These are phyloP conservation scores for Orbilia blumenaviensis DNA, from an alignment of 2,329 filamentous ascomycete genomes.

Conservation along the genomic window DNA sequence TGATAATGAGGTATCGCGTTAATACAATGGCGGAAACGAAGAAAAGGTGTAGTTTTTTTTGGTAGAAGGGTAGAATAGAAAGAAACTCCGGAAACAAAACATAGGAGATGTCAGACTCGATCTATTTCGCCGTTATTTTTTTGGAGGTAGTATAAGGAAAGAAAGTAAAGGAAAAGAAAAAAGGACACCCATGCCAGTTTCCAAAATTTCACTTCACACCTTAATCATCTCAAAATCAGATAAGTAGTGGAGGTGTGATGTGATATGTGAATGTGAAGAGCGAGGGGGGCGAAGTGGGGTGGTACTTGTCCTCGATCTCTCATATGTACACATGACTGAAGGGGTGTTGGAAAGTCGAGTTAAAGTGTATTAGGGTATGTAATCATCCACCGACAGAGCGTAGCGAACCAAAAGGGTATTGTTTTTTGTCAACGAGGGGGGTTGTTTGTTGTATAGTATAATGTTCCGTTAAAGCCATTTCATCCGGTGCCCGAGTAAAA, in stretches of 20 bases:
- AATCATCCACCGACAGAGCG: slow-evolving; percentile 48
- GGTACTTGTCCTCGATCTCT: slow-evolving; percentile 56
- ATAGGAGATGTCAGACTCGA: slow-evolving; percentile 42
- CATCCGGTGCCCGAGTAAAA: slow-evolving; percentile 51
- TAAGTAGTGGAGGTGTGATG: slow-evolving; percentile 18
- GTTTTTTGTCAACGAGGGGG: slow-evolving; percentile 21
- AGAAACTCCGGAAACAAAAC: slow-evolving; percentile 44
- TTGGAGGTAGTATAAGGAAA: slow-evolving; percentile 9
- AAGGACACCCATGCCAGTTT: slow-evolving; percentile 32
- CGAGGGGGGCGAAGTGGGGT: slow-evolving; percentile 40
- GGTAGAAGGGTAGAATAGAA: slow-evolving; percentile 14
- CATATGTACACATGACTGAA: slow-evolving; percentile 56
- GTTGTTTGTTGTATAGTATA: slow-evolving; percentile 45
- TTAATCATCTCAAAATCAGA: slow-evolving; percentile 30
- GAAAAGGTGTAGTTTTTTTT: slow-evolving; percentile 28
- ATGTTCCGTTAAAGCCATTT: slow-evolving; percentile 53
- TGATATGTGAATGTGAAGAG: slow-evolving; percentile 20
- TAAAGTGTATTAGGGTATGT: slow-evolving; percentile 52
- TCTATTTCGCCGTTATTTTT: slow-evolving; percentile 48
- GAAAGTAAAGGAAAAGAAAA: slow-evolving; percentile 11
- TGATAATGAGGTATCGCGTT: slow-evolving; percentile 36
- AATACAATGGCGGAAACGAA: slow-evolving; percentile 45
- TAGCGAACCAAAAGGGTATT: slow-evolving; percentile 23
- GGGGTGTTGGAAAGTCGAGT: slow-evolving; percentile 55
- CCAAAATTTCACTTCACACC: slow-evolving; percentile 35